Evolutionary conservation across 129 eudicot genomes (phyloP), one percentile per base, ranked within the genome.

Genomic region (Tagetes erecta): DNA sequence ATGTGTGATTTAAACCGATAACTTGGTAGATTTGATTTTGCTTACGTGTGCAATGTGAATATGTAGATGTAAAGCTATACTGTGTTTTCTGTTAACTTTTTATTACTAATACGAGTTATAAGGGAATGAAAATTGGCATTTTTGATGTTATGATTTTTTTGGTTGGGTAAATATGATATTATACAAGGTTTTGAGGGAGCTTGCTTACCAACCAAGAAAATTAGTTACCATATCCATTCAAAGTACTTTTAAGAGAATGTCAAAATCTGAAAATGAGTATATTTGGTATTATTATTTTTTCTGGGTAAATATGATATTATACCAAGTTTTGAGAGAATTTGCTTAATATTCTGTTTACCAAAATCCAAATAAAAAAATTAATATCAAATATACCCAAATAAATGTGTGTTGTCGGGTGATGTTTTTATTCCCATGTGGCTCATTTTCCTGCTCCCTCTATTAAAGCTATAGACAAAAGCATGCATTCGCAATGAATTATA

Each of bases 1-100:
- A 27, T 56, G 20, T 30, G 63, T 56, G 63, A 57, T 30, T 57
- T 31, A 31, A 57, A 30, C 11, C 37, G 31, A 6, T 57, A 57
- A 57, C 37, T 56, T 30, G 63, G 63, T 27, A 56, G 35, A 57
- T 37, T 30, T 57, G 63, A 57, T 57, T 57, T 57, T 57, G 63
- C 63, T 57, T 30, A 57, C 0, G 38, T 57, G 63, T 57, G 63
- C 63, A 30, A 10, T 30, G 52, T 47, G 14, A 13, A 47, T 47
- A n/a, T 47, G 52, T 11, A 13, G 14, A 47, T 47, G 52, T 47
- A 47, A 47, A 47, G 52, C n/a, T n/a, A 47, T 11, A 47, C 52
- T 46, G 10, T 46, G 52, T 11, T 47, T 3, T 47, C 52, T 47
- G 3, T 47, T 47, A 10, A 4, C 11, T 47, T 9, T 47, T 47